Evolutionary conservation across 1,284 basidiomycete genomes (phyloP).

Genomic region (Thecaphora thlaspeos): DNA sequence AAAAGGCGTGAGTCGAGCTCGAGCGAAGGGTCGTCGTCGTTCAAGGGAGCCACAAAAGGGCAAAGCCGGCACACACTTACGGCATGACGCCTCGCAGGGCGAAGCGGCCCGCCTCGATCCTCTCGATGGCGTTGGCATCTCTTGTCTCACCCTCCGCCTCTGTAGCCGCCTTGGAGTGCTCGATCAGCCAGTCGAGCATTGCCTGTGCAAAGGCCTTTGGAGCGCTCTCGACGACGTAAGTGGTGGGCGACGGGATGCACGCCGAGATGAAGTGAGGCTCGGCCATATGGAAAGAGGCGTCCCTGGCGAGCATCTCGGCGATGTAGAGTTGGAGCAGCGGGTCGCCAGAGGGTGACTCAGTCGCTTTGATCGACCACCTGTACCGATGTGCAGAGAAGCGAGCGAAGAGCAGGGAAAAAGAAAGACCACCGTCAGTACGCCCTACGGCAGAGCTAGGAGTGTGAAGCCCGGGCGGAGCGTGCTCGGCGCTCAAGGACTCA

Average conservation of each 20-base stretch:
- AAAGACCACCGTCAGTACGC: too few species aligned
- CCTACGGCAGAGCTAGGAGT: too few species aligned
- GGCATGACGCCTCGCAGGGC: slow-evolving; percentile 41
- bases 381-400: too few species aligned
- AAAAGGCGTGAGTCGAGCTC: not conserved
- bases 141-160: slow-evolving; percentile 26
- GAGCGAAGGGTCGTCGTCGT: not conserved
- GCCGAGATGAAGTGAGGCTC: slow-evolving; percentile 46
- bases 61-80: slow-evolving; percentile 4
- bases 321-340: slow-evolving; percentile 40
- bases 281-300: slow-evolving; percentile 22
- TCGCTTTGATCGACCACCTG: slow-evolving; percentile 36
- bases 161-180: slow-evolving; percentile 19
- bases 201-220: slow-evolving; percentile 36
- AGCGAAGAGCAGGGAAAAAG: too few species aligned
- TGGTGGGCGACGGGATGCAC: slow-evolving; percentile 17
- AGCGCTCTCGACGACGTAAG: slow-evolving; percentile 20
- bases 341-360: slow-evolving; percentile 39
- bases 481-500: too few species aligned
- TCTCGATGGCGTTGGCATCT: slow-evolving; percentile 19
- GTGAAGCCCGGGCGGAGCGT: too few species aligned
- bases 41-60: not conserved
- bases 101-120: slow-evolving; percentile 41
- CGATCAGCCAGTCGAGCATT: slow-evolving; percentile 44
- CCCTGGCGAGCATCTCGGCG: slow-evolving; percentile 43